Conservation (phyloP, 176 grass and related monocot genomes). For the Ensete glaucum region DNA sequence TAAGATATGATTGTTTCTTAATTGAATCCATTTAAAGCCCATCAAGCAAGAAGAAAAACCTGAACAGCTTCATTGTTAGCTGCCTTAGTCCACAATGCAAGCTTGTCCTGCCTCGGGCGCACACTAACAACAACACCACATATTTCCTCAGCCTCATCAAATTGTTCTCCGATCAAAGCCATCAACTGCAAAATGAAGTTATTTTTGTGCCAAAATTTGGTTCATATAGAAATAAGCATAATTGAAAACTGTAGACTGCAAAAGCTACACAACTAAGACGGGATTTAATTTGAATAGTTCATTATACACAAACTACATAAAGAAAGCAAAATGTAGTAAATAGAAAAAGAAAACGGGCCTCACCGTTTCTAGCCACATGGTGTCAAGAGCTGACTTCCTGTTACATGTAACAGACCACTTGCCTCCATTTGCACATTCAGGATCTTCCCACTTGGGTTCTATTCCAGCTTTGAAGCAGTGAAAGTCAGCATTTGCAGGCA, state of each 20-base stretch:
- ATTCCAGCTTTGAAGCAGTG: conserved; percentile 86
- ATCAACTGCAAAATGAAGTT: conserved; percentile 46
- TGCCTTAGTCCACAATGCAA: conserved; percentile 86
- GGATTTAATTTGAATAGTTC: background rate
- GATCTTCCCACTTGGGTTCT: conserved; percentile 98
- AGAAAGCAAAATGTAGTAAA: background rate
- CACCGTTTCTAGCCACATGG: conserved; percentile 93
- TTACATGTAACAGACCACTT: conserved; percentile 80
- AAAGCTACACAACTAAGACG: background rate
- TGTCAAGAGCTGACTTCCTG: conserved; percentile 71
- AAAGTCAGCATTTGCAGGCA: conserved; percentile 71
- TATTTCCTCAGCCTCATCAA: conserved; percentile 88
- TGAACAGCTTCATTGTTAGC: conserved; percentile 98
- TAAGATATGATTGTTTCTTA: background rate
- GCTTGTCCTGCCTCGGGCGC: conserved; percentile 74
- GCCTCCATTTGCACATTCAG: conserved; percentile 92
- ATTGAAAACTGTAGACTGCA: background rate
- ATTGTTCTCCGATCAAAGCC: conserved; percentile 89
- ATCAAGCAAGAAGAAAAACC: conserved; percentile 35
- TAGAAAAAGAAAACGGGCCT: background rate
- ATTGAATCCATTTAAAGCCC: background rate
- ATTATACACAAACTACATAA: background rate
- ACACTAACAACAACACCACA: conserved; percentile 96
- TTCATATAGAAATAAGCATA: background rate
- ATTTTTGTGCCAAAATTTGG: background rate